phyloP scores from a whole-genome alignment of 75 land plant species.

The Pseudotsuga menziesii region DNA sequence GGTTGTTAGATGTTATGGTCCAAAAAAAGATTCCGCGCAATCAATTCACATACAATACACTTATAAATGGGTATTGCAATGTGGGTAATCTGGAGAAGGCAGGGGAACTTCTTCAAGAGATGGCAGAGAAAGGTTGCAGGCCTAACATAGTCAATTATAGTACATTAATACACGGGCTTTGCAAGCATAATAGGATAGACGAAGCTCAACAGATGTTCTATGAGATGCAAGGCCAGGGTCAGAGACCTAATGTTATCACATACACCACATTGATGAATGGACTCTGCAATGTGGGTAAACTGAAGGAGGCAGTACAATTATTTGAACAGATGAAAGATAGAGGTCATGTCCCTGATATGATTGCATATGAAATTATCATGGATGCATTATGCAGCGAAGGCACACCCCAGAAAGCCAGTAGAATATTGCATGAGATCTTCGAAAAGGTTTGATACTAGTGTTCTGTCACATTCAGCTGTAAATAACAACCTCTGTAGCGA shows the following conservation, averaged over 20 bases:
- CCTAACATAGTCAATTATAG: conserved; percentile 21
- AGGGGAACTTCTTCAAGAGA: conserved; percentile 11
- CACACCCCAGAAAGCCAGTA: too few species aligned
- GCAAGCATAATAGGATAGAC: conserved; percentile 26
- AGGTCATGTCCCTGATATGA: conserved; percentile 10
- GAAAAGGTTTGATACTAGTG: conserved; percentile 16
- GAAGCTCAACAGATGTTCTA: conserved; percentile 19
- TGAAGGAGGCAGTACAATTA: neutral
- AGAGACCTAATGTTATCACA: conserved; percentile 15
- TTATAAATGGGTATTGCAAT: conserved; percentile 32
- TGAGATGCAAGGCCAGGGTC: conserved; percentile 16
- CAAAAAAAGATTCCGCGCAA: conserved; percentile 6
- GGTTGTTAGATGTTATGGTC: conserved; percentile 27
- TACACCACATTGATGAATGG: conserved; percentile 20
- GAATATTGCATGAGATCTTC: too few species aligned
- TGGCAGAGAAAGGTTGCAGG: conserved; percentile 3
- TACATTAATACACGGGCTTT: conserved; percentile 12
- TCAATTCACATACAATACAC: conserved; percentile 12
- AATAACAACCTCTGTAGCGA: too few species aligned
- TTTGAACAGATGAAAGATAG: conserved; percentile 11
- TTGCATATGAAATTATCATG: conserved; percentile 1
- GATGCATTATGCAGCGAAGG: too few species aligned
- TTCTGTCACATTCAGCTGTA: conserved; percentile 13
- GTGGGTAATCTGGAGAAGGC: conserved; percentile 18
- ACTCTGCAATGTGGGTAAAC: conserved; percentile 9